Base-by-base conservation (phyloP, 257 asterid genomes). In the Nicotiana paniculata region DNA sequence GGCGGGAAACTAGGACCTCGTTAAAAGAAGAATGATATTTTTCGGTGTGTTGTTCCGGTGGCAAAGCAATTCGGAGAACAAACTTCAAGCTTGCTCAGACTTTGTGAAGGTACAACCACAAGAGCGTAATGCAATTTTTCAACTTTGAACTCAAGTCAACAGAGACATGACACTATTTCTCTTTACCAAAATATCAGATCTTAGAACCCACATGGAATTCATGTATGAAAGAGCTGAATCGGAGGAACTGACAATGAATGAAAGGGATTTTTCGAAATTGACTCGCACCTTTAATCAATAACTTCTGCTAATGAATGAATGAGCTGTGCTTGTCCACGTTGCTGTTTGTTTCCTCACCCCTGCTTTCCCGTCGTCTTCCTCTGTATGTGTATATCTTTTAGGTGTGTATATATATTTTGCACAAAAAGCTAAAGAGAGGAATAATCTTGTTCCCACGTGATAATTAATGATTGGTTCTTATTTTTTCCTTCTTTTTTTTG, bases 101-200 rank as follows among this genome's bases (percentile, higher is more conserved):
- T 83, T 15, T 92, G 96, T 46, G 99, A 84, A 77, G 97, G 91
- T 30, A 92, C 90, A 78, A 96, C 95, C 77, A 96, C 99, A 57
- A 96, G 97, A 96, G 95, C 3, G 98, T 92, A 86, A 96, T 96
- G 90, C 97, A 94, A 77, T 93, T 43, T 21, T 2, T 3, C 24
- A 72, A 72, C 37, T 72, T 21, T 46, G 21, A 21, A 21, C 59
- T 70, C 59, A 70, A 70, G 21, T 68, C 77, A 37, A 68, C 54
- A 16, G 61, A 55, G 0, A 15, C 17, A 54, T 13, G 10, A 37
- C 12, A 13, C 68, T 69, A 76, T 83, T 58, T 43, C 63, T 80
- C 87, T 81, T 83, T 77, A 32, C 48, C 77, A 65, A 58, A 78
- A 72, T 77, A 82, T 84, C 66, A 78, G 85, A 82, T 67, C 54